Evolutionary conservation across 805 yeast genomes (phyloP).

Genomic region (Candida patagonica): DNA sequence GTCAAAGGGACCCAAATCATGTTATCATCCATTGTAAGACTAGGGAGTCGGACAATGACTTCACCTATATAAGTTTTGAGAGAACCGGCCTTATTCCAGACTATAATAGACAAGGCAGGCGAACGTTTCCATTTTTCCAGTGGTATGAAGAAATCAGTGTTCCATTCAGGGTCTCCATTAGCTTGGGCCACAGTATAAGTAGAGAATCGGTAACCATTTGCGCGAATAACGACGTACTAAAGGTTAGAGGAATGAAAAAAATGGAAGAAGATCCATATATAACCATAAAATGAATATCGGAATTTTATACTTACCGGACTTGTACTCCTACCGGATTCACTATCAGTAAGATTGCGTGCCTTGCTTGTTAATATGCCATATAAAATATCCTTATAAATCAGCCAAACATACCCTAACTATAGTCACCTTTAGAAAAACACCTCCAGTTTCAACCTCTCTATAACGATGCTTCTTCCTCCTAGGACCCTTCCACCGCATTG

Average conservation of each 20-base stretch:
- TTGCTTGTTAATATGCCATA: neutral
- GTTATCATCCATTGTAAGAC: neutral
- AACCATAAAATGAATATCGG: neutral
- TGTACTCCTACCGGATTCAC: neutral
- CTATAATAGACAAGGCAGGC: constrained; percentile 13
- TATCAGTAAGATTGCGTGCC: constrained; percentile 3
- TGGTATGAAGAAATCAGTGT: constrained; percentile 52
- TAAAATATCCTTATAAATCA: neutral
- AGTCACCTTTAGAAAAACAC: constrained; percentile 2
- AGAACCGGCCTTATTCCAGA: constrained; percentile 24
- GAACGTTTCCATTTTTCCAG: constrained; percentile 14
- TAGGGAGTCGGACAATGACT: constrained; percentile 4
- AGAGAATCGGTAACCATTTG: constrained; percentile 23
- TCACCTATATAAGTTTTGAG: constrained; percentile 18
- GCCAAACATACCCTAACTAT: constrained; percentile 1
- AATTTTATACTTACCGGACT: constrained; percentile 1
- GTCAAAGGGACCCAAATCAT: constrained; percentile 3
- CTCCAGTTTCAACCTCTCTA: constrained; percentile 4
- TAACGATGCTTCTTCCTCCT: too few relatives aligned
- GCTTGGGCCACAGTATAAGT: constrained; percentile 58
- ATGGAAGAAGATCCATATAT: neutral
- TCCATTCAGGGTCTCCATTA: constrained; percentile 68
- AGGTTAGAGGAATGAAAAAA: too few relatives aligned
- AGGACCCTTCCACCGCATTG: too few relatives aligned
- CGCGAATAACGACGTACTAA: constrained; percentile 18